A percentile compares a stretch with the other conserved stretches of the same genome.
Conservation (phyloP, 306 rosid genomes). For the Vigna angularis region DNA sequence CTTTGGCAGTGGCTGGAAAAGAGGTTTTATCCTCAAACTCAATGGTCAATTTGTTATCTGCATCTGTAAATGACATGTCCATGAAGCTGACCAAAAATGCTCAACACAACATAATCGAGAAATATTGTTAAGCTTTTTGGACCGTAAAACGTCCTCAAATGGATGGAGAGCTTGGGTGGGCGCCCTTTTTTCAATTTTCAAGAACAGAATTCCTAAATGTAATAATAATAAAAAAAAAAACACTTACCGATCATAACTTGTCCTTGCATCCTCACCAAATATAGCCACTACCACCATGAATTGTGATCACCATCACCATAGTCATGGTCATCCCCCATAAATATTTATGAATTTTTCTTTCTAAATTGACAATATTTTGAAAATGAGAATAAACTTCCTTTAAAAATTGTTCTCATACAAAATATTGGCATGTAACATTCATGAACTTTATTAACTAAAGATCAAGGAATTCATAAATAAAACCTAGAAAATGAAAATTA, state of each 20-base stretch:
- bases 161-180: not conserved
- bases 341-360: conserved; percentile 24
- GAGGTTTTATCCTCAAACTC: not conserved
- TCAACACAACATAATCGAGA: not conserved
- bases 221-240: not conserved
- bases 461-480: conserved; percentile 26
- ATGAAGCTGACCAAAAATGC: conserved; percentile 3
- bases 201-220: not conserved
- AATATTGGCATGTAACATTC: not conserved
- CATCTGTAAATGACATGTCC: not conserved
- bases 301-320: not conserved
- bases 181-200: not conserved
- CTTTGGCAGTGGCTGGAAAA: not conserved
- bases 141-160: too few species aligned
- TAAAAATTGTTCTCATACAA: not conserved
- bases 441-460: not conserved
- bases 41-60: conserved; percentile 2
- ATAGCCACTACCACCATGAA: not conserved
- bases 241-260: conserved; percentile 1
- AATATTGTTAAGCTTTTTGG: not conserved
- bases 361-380: not conserved
- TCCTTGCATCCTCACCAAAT: not conserved
- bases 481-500: not conserved
- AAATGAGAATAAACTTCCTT: not conserved
- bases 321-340: conserved; percentile 8